phyloP scores from a whole-genome alignment of 2,329 filamentous ascomycete genomes.

The Colletotrichum nymphaeae region DNA sequence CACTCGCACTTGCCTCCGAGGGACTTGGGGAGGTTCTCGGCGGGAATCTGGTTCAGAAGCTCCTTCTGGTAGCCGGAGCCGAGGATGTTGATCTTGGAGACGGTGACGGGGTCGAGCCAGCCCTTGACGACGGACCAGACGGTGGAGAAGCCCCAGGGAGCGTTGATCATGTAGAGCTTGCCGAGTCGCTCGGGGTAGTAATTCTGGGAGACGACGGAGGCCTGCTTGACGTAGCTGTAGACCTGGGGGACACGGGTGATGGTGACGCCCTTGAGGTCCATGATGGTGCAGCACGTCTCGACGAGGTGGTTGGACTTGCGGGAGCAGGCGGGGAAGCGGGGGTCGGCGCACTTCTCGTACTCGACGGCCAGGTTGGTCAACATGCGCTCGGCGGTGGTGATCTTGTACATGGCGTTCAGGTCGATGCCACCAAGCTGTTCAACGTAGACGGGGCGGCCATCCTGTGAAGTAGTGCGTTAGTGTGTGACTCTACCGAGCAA shows the following conservation, averaged over 20 bases:
- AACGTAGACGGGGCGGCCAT: constrained; percentile 96
- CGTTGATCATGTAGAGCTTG: constrained; percentile 97
- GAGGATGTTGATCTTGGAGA: constrained; percentile 94
- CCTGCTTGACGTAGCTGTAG: constrained; percentile 87
- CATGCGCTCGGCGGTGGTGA: constrained; percentile 94
- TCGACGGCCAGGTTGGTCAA: constrained; percentile 95
- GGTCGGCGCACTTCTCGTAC: constrained; percentile 96
- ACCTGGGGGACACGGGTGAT: constrained; percentile 84
- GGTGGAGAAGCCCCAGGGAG: constrained; percentile 91
- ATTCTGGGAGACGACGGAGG: constrained; percentile 93
- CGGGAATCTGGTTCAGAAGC: constrained; percentile 84
- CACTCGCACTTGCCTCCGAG: constrained; percentile 91
- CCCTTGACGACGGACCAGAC: constrained; percentile 90
- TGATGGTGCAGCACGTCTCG: constrained; percentile 98
- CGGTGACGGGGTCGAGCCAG: constrained; percentile 97
- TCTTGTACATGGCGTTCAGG: constrained; percentile 88
- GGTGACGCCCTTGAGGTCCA: constrained; percentile 96
- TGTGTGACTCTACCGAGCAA: too few species aligned
- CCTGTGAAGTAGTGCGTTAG: constrained; percentile 61
- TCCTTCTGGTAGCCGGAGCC: constrained; percentile 85
- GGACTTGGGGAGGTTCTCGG: constrained; percentile 87
- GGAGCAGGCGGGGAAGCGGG: constrained; percentile 93
- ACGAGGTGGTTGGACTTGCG: constrained; percentile 90
- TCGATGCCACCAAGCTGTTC: constrained; percentile 96
- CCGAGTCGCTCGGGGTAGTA: constrained; percentile 98